phyloP scores from a whole-genome alignment of 2,329 filamentous ascomycete species.

The Ophioceras dolichostomum region DNA sequence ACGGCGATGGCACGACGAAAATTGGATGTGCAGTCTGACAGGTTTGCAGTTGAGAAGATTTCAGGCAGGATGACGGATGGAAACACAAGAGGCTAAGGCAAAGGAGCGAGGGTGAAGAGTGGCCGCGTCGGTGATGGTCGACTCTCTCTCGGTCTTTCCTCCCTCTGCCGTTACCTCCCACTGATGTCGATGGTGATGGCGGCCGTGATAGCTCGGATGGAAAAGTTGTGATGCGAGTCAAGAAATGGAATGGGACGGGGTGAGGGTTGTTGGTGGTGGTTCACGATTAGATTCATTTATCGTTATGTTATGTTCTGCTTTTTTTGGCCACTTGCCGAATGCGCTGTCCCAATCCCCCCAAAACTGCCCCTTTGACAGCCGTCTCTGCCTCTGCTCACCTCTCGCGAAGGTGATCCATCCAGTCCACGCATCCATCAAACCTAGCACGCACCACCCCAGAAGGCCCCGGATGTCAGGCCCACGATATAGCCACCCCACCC shows the following conservation, averaged over 20 bases:
- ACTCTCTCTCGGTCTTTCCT: too few relatives aligned
- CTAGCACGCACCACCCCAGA: conserved; percentile 8
- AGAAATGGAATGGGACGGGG: conserved; percentile 3
- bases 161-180: too few relatives aligned
- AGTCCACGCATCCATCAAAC: conserved; percentile 11
- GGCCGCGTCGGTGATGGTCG: too few relatives aligned
- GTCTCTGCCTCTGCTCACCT: conserved; percentile 13
- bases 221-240: conserved; percentile 5
- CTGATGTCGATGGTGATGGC: conserved; percentile 4
- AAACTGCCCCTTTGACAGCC: conserved; percentile 15
- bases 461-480: conserved; percentile 5
- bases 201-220: background rate
- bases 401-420: conserved; percentile 18
- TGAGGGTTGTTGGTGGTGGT: conserved; percentile 7
- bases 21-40: too few relatives aligned
- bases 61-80: too few relatives aligned
- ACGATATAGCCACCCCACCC: background rate
- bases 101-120: too few relatives aligned
- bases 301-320: conserved; percentile 1
- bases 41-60: too few relatives aligned
- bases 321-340: conserved; percentile 4
- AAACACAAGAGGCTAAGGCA: too few relatives aligned
- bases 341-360: conserved; percentile 7
- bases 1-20: too few relatives aligned
- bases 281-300: conserved; percentile 1